A percentile compares a stretch with the other conserved stretches of the same genome.
phyloP scores from a whole-genome alignment of 2,329 filamentous ascomycete genomes.

The Metarhizium sp. region DNA sequence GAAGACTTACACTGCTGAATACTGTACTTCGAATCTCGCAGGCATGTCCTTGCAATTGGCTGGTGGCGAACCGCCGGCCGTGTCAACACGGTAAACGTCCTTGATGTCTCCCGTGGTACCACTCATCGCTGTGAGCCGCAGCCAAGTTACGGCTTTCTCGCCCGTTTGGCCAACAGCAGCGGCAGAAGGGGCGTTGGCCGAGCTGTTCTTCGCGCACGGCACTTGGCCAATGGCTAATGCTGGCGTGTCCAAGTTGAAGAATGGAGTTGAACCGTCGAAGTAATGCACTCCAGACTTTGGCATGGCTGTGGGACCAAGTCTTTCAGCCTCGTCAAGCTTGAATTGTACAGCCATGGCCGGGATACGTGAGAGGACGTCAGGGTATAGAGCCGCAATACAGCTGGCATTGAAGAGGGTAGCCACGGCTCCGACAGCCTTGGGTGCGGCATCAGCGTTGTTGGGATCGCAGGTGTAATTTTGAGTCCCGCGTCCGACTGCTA shows the following conservation, averaged over 20 bases:
- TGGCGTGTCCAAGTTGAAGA: slow-evolving; percentile 66
- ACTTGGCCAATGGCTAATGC: slow-evolving; percentile 46
- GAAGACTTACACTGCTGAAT: slow-evolving; percentile 70
- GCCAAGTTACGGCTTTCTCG: slow-evolving; percentile 67
- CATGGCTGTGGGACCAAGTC: slow-evolving; percentile 49
- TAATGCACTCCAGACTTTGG: slow-evolving; percentile 69
- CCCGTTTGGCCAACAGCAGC: slow-evolving; percentile 52
- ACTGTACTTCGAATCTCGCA: slow-evolving; percentile 62
- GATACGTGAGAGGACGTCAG: slow-evolving; percentile 55
- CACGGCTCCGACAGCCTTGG: slow-evolving; percentile 60
- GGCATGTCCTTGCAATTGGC: slow-evolving; percentile 59
- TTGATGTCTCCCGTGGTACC: slow-evolving; percentile 52
- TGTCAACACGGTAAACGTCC: slow-evolving; percentile 76
- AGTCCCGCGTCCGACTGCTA: slow-evolving; percentile 79
- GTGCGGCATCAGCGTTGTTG: slow-evolving; percentile 48
- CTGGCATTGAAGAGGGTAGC: slow-evolving; percentile 83
- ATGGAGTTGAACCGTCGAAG: slow-evolving; percentile 65
- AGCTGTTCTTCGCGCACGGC: slow-evolving; percentile 52
- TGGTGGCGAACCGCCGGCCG: slow-evolving; percentile 71
- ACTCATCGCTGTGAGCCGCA: slow-evolving; percentile 53
- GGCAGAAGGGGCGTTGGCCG: slow-evolving; percentile 51
- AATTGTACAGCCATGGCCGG: slow-evolving; percentile 61
- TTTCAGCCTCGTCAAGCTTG: slow-evolving; percentile 35
- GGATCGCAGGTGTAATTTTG: slow-evolving; percentile 87
- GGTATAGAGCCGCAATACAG: slow-evolving; percentile 63